phyloP scores from a whole-genome alignment of 306 rosid species.

The Lathyrus oleraceus region DNA sequence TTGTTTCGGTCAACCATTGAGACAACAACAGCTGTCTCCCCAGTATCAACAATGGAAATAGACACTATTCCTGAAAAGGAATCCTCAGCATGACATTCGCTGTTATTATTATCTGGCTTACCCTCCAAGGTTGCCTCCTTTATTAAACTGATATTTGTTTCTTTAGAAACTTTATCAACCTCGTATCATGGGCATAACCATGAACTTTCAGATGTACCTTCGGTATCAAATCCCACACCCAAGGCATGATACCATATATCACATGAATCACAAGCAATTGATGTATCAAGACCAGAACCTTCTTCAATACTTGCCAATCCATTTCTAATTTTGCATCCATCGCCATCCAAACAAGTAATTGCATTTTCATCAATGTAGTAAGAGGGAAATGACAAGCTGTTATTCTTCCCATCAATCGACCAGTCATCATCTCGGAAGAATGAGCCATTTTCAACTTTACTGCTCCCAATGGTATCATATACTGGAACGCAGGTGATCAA shows the following conservation, averaged over 20 bases:
- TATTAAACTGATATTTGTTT: constrained; percentile 42
- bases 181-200: constrained; percentile 98
- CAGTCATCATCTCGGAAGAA: constrained; percentile 78
- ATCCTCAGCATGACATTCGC: constrained; percentile 45
- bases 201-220: constrained; percentile 67
- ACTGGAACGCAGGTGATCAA: constrained; percentile 96
- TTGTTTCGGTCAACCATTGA: constrained; percentile 68
- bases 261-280: constrained; percentile 97
- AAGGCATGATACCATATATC: constrained; percentile 97
- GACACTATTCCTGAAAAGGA: constrained; percentile 68
- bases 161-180: constrained; percentile 50
- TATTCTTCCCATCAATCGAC: constrained; percentile 79
- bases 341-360: constrained; percentile 92
- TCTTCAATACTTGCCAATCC: constrained; percentile 57
- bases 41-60: constrained; percentile 83
- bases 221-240: constrained; percentile 94
- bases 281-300: constrained; percentile 81
- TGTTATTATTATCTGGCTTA: constrained; percentile 42
- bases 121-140: constrained; percentile 37
- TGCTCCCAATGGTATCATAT: constrained; percentile 90
- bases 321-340: constrained; percentile 81
- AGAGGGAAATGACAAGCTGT: constrained; percentile 84
- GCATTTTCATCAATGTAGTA: constrained; percentile 98
- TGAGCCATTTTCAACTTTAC: constrained; percentile 74
- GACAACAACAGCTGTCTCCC: constrained; percentile 92